A percentile compares a stretch with the other conserved stretches of the same genome.
phyloP scores from a whole-genome alignment of 306 rosid genomes.

The Fragaria nilgerrensis region DNA sequence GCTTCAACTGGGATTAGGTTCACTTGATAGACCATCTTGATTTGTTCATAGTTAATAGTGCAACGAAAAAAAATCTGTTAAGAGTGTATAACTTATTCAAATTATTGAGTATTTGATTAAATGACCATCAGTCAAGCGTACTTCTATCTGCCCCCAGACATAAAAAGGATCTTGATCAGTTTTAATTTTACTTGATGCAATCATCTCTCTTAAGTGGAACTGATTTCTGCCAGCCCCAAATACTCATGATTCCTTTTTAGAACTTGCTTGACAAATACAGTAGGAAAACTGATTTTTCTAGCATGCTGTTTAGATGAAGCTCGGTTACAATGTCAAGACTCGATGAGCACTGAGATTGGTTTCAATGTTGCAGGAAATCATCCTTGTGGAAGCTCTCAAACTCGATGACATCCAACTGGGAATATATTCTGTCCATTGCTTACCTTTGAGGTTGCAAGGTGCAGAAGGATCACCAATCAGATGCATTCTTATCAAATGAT shows the following conservation, averaged over 20 bases:
- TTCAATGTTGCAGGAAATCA: slow-evolving; percentile 59
- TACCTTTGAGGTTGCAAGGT: slow-evolving; percentile 85
- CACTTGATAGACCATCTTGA: not conserved
- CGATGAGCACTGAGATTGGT: slow-evolving; percentile 13
- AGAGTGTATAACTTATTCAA: not conserved
- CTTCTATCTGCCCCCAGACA: not conserved
- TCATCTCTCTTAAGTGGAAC: not conserved
- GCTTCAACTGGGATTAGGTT: not conserved
- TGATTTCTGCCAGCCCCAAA: not conserved
- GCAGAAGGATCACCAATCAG: slow-evolving; percentile 92
- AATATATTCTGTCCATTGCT: slow-evolving; percentile 69
- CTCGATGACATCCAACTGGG: slow-evolving; percentile 71
- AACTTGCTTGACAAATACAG: not conserved
- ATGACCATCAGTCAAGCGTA: not conserved
- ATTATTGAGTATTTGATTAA: not conserved
- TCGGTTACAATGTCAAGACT: slow-evolving; percentile 10
- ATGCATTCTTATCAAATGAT: slow-evolving; percentile 75
- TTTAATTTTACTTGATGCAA: not conserved
- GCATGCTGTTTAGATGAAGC: slow-evolving; percentile 1
- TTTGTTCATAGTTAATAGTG: not conserved
- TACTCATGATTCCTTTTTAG: not conserved
- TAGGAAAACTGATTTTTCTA: not conserved
- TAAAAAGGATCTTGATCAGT: not conserved
- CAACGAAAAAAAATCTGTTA: not conserved
- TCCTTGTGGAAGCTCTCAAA: slow-evolving; percentile 84